Evolutionary conservation across 768 basidiomycete species (phyloP).

Genomic region (Kwoniella europaea): DNA sequence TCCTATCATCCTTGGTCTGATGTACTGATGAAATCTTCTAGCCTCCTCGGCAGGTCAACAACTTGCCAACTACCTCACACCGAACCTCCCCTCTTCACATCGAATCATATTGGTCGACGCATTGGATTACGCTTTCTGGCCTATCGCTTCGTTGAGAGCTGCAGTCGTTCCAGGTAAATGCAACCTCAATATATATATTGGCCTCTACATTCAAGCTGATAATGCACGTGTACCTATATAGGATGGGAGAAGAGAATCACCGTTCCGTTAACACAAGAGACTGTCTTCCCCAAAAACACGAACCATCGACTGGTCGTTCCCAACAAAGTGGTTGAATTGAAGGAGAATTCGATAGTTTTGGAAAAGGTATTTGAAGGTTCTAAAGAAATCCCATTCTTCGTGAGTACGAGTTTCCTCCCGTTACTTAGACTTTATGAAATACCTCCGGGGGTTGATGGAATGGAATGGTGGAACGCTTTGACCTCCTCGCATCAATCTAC

Average conservation of each 20-base stretch:
- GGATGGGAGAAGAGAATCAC: constrained; percentile 46
- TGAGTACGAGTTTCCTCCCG: too few relatives aligned
- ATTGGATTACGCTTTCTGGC: constrained; percentile 39
- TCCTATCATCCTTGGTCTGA: background rate
- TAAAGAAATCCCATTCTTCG: constrained; percentile 40
- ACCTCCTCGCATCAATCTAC: background rate
- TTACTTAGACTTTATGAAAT: background rate
- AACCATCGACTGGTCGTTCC: constrained; percentile 36
- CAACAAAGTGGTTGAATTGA: constrained; percentile 43
- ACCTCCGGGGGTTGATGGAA: background rate
- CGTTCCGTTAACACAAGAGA: constrained; percentile 34
- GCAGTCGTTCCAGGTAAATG: constrained; percentile 40
- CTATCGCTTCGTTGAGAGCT: constrained; percentile 40
- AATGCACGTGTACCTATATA: background rate
- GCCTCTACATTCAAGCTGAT: too few relatives aligned
- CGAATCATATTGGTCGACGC: constrained; percentile 50
- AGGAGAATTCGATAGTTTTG: constrained; percentile 34
- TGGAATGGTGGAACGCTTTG: background rate
- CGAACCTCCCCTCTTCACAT: constrained; percentile 34
- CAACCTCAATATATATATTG: too few relatives aligned
- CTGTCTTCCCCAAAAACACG: constrained; percentile 33
- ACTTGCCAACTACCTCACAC: constrained; percentile 35
- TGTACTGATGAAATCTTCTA: background rate
- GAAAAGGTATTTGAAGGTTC: constrained; percentile 44
- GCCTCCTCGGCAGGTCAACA: constrained; percentile 39